Percentiles rank a stretch among this genome's conserved stretches.
Evolutionary conservation across 164 flowering plant genomes (phyloP).

Genomic region (Dillenia suffruticosa): DNA sequence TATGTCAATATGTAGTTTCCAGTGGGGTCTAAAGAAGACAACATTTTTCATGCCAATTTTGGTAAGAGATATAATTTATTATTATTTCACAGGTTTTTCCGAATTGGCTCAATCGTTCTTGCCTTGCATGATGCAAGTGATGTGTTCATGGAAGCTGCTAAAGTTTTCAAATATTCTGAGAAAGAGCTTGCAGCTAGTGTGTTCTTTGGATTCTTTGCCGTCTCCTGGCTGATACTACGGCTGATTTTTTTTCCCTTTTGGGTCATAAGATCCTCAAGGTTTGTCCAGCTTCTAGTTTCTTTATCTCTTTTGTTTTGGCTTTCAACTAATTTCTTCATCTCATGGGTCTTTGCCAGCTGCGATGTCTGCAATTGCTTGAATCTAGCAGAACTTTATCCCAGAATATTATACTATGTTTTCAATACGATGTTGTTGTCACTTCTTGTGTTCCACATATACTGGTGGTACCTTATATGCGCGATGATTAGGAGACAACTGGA

Average conservation of each 20-base stretch:
- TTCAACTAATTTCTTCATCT: constrained; percentile 2
- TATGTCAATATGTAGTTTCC: no score
- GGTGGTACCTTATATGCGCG: constrained; percentile 84
- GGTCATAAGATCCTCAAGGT: constrained; percentile 73
- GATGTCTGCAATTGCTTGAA: constrained; percentile 31
- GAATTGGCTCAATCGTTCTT: constrained; percentile 70
- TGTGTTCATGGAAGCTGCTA: constrained; percentile 88
- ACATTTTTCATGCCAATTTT: no score
- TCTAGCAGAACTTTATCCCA: constrained; percentile 30
- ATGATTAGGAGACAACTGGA: constrained; percentile 79
- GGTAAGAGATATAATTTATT: background rate
- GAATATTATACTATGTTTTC: constrained; percentile 57
- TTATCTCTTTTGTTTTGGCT: background rate
- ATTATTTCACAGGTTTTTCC: constrained; percentile 57
- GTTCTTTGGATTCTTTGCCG: constrained; percentile 67
- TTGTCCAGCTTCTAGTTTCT: constrained; percentile 12
- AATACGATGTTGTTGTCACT: constrained; percentile 76
- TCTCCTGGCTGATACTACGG: constrained; percentile 79
- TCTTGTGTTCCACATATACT: constrained; percentile 85
- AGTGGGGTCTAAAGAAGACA: no score
- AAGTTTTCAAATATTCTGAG: constrained; percentile 74
- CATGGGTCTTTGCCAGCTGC: constrained; percentile 39
- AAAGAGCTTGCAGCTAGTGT: constrained; percentile 80
- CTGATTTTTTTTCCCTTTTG: constrained; percentile 83
- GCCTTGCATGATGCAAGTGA: constrained; percentile 91